Base-by-base conservation (phyloP, 768 basidiomycete species). In the Gloeophyllum trabeum region DNA sequence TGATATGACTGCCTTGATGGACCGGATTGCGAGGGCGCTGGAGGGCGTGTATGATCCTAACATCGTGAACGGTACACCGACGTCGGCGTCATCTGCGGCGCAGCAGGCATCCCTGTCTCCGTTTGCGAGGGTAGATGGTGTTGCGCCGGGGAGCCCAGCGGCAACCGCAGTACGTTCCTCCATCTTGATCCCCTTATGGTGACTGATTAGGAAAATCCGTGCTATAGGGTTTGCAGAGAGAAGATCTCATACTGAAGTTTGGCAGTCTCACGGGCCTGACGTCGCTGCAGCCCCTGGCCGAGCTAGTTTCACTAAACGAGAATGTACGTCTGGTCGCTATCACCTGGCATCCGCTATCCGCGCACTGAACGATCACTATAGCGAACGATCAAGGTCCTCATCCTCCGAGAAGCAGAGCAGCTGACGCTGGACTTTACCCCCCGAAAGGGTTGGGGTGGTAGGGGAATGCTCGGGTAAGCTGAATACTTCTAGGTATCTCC, bases 111-210 rank as follows among this genome's bases (percentile, higher is more conserved):
- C 45, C 30, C 49, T 52, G 32, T 47, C 48, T 13, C 76, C 88
- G 1, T 89, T 94, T 55, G 91, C 91, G 0, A 81, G 66, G 54
- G 85, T 96, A 5, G 79, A 93, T 46, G 76, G 71, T 3, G 82
- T 96, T 22, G 79, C 87, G 1, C 79, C 82, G 1, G 70, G 65
- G 2, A 87, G 89, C 58, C 93, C 93, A 4, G 90, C 93, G 25
- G 74, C 77, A 6, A 66, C 77, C 49, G 86, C 93, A 38, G 93
- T 96, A 51, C 48, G 73, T 59, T 39, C 59, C 56, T 26, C 44
- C 36, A 37, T 37, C 7, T 7, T 37, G 20, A 37, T 37, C 7
- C 20, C 10, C 13, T 37, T 37, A n/a, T n/a, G n/a, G n/a, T n/a
- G n/a, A n/a, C n/a, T 37, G 36, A 10, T 37, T 7, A 37, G 7